Evolutionary conservation across 495 filamentous ascomycete species (phyloP), one percentile per base, ranked within the genome.

Genomic region (Aspergillus saccharolyticus): DNA sequence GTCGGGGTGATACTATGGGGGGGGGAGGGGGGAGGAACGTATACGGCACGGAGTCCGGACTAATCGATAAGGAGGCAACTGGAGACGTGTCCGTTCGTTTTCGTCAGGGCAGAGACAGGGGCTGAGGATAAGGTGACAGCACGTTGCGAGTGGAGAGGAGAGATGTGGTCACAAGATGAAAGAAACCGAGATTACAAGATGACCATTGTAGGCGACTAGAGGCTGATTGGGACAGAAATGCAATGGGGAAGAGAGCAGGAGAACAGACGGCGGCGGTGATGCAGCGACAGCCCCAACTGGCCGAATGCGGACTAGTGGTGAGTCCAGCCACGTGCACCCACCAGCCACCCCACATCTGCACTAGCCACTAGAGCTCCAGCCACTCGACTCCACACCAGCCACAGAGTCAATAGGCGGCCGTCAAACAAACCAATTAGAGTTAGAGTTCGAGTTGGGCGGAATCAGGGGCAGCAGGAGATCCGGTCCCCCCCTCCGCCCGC

Each of bases 41-140:
- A 39, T 39, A 39, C 33, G 12, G 30, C 24, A 49, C 50, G 52
- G 55, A 55, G 44, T 44, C 55, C 16, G 56, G 54, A 52, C 62
- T 67, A 65, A 65, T 67, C 65, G 65, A 67, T 67, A 67, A 67
- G 62, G 62, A 60, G 60, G 54, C 57, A 60, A 63, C 56, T 53
- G 61, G 53, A 63, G 59, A 67, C 59, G 62, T 69, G 66, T 63
- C 63, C 65, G 63, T 44, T 68, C 59, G 64, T 56, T 50, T n/a
- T 45, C 21, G 51, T 44, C 17, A 42, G 50, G 18, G 43, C 28
- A n/a, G 55, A 22, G 19, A 12, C 18, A 53, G 17, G 46, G 53
- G 44, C 12, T 12, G 19, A 3, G 30, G 15, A n/a, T 8, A 33
- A 2, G n/a, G 8, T 7, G 9, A 42, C 30, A 54, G 20, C 46